phyloP scores from a whole-genome alignment of 2,329 filamentous ascomycete genomes.

The Lasiodiplodia citricola region DNA sequence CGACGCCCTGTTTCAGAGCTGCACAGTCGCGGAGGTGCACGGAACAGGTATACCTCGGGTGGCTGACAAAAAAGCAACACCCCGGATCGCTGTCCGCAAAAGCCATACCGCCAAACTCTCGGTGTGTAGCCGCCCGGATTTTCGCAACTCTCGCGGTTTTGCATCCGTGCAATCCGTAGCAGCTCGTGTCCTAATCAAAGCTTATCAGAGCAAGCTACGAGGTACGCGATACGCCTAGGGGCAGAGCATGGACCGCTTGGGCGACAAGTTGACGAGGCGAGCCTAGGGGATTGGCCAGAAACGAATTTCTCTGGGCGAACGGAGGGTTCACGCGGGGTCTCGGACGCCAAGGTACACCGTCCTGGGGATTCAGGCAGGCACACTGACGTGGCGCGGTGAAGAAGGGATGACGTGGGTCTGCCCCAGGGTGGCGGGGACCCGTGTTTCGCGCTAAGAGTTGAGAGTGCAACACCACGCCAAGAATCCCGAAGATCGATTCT shows the following conservation, averaged over 20 bases:
- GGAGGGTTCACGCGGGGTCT: no score
- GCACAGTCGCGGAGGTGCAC: not conserved
- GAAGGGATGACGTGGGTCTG: not conserved
- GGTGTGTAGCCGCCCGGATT: not conserved
- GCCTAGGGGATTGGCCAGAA: no score
- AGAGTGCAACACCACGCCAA: slow-evolving; percentile 18
- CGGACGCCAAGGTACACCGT: no score
- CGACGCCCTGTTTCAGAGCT: not conserved
- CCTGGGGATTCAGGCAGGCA: no score
- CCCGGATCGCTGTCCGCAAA: not conserved
- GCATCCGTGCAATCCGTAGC: not conserved
- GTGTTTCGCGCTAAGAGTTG: not conserved
- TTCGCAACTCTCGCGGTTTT: not conserved
- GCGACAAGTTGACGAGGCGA: no score
- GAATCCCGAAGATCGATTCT: slow-evolving; percentile 10
- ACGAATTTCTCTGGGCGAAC: no score
- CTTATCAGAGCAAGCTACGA: no score
- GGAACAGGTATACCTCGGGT: not conserved
- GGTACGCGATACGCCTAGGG: no score
- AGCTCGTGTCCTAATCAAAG: not conserved
- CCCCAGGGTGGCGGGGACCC: not conserved
- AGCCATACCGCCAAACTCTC: not conserved
- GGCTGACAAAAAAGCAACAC: not conserved
- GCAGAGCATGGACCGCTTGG: not conserved
- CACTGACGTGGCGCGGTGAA: not conserved